Conservation (phyloP, 805 yeast genomes). For the Spathaspora sp. region DNA sequence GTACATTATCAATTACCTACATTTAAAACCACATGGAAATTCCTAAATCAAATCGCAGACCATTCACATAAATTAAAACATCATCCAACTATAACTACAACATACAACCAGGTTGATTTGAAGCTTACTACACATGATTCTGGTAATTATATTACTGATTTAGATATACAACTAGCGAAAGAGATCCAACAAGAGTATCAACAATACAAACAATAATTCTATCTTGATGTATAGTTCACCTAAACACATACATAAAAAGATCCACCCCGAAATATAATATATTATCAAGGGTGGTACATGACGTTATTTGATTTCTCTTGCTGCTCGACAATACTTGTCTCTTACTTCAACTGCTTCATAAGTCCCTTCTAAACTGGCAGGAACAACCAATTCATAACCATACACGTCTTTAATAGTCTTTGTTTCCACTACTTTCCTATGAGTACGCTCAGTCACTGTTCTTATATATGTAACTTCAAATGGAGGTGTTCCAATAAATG, state of each 20-base stretch:
- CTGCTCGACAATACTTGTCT: constrained; percentile 68
- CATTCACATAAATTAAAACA: constrained; percentile 41
- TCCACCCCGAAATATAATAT: too few species aligned
- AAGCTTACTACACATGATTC: constrained; percentile 65
- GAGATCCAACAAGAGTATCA: constrained; percentile 16
- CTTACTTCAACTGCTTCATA: constrained; percentile 89
- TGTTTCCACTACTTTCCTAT: constrained; percentile 39
- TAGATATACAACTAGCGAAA: constrained; percentile 57
- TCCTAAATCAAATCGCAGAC: constrained; percentile 54
- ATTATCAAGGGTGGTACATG: too few species aligned
- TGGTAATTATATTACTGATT: constrained; percentile 43
- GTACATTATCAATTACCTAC: constrained; percentile 17
- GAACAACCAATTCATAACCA: constrained; percentile 63
- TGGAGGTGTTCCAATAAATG: constrained; percentile 87
- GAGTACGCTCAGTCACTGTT: constrained; percentile 38
- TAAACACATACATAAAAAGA: too few species aligned
- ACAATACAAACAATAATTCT: too few species aligned
- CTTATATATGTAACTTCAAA: constrained; percentile 82
- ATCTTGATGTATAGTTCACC: too few species aligned
- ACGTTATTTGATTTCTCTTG: neutral
- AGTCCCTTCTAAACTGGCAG: constrained; percentile 85
- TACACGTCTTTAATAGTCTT: constrained; percentile 68
- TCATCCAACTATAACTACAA: constrained; percentile 67
- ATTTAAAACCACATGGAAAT: constrained; percentile 66
- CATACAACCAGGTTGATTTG: constrained; percentile 56